A percentile compares a stretch with the other conserved stretches of the same genome.
phyloP scores from a whole-genome alignment of 2,329 filamentous ascomycete genomes.

The Aphanoascus verrucosus region DNA sequence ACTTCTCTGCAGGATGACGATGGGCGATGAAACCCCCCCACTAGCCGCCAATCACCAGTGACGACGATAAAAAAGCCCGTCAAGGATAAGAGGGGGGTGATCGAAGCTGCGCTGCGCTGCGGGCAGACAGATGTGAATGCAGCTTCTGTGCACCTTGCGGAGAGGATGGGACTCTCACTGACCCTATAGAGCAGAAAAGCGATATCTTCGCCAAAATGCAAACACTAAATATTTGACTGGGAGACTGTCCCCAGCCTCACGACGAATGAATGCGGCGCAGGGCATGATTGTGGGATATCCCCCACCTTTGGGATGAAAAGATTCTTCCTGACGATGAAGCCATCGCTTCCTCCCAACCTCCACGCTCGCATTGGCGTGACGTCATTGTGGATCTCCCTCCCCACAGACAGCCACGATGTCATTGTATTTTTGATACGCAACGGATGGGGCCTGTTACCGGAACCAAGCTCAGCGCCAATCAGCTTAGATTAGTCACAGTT shows the following conservation, averaged over 20 bases:
- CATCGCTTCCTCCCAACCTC: not conserved
- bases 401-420: no score
- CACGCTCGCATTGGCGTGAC: not conserved
- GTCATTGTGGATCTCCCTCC: not conserved
- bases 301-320: not conserved
- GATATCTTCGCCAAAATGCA: not conserved
- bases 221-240: no score
- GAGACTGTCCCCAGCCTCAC: no score
- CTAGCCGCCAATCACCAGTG: not conserved
- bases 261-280: no score
- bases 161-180: not conserved
- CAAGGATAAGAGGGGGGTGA: not conserved
- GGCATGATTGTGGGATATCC: not conserved
- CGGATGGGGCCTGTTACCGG: not conserved
- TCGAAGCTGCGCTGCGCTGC: not conserved
- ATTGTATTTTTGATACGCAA: not conserved
- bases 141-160: not conserved
- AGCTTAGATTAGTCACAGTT: no score
- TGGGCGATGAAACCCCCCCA: conserved; percentile 12
- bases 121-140: not conserved
- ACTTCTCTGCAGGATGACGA: conserved; percentile 13
- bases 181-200: not conserved
- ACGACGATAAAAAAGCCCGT: not conserved
- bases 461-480: not conserved
- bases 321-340: not conserved